Evolutionary conservation across 768 basidiomycete genomes (phyloP), one percentile per base, ranked within the genome.

Genomic region (Leucocoprinus birnbaumii): DNA sequence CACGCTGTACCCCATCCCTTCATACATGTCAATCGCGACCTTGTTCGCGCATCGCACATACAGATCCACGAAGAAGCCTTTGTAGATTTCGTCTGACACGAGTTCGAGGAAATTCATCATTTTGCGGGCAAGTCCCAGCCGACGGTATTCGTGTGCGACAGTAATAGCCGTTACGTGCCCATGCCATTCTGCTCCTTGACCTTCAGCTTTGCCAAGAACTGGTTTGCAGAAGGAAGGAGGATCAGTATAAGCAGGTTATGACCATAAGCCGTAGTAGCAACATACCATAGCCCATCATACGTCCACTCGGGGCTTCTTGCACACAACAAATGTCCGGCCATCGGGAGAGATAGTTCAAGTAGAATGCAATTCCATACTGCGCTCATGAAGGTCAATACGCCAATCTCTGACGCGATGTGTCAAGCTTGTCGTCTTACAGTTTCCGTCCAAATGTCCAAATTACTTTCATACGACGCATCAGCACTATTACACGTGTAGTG

Each of bases 151-250:
- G 11, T 97, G 97, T 0, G 94, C 90, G 52, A 99, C 94, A 4
- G 94, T 93, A 48, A 99, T 76, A 0, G 95, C 95, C 0, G 96
- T 98, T 63, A 98, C 86, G 65, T 98, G 97, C 0, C 94, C 96
- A 63, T 94, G 93, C 85, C 89, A 93, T 63, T 95, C 94, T 1
- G 70, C 55, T 0, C 76, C 74, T 4, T 68, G 59, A 2, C 94
- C 94, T 69, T 97, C 94, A 1, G 94, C 92, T 64, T 98, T 99
- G 22, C 94, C 94, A 48, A 99, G 78, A 62, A 98, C 97, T 98
- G 63, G 40, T 34, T 34, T 50, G 10, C n/a, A 18, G 45, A 40
- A n/a, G 40, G 22, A 55, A 35, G n/a, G 11, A 57, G 43, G 49
- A 50, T n/a, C 11, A 31, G n/a, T n/a, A n/a, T n/a, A n/a, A n/a